Percentiles rank a stretch among this genome's conserved stretches.
Conservation (phyloP, 1,284 basidiomycete species). For the Leccinum pachyderme region DNA sequence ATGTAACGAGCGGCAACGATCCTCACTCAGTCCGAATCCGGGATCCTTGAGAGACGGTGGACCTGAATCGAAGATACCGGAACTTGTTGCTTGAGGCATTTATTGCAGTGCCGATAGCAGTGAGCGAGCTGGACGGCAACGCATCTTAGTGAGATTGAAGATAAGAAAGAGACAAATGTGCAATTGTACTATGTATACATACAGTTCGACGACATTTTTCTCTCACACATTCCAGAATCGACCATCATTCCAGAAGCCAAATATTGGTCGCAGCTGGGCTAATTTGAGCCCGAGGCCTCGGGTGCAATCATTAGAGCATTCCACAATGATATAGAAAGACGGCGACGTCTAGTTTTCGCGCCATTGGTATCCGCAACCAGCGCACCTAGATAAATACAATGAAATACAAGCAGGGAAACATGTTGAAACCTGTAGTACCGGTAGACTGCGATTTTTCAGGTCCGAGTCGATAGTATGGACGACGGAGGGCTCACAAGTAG, state of each 20-base stretch:
- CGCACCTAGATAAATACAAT: constrained; percentile 41
- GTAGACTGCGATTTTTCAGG: constrained; percentile 39
- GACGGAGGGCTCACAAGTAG: constrained; percentile 72
- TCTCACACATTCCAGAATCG: not conserved
- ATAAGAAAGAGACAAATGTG: not conserved
- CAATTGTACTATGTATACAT: not conserved
- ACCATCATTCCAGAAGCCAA: not conserved
- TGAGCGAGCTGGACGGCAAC: not conserved
- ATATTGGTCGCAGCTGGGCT: not conserved
- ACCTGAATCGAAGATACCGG: not conserved
- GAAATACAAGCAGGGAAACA: not conserved
- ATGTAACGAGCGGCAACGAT: not conserved
- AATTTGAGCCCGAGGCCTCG: not conserved
- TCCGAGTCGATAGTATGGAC: constrained; percentile 1
- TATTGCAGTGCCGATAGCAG: no score
- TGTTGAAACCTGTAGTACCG: constrained; percentile 31
- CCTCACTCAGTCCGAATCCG: not conserved
- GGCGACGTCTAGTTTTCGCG: constrained; percentile 47
- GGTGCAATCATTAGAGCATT: not conserved
- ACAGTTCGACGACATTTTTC: not conserved
- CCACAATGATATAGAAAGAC: not conserved
- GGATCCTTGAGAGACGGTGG: not conserved
- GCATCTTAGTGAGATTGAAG: not conserved
- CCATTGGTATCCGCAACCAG: constrained; percentile 58
- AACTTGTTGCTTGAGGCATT: not conserved